Evolutionary conservation across 257 asterid species (phyloP), one percentile per base, ranked within the genome.

Genomic region (Primulina eburnea): DNA sequence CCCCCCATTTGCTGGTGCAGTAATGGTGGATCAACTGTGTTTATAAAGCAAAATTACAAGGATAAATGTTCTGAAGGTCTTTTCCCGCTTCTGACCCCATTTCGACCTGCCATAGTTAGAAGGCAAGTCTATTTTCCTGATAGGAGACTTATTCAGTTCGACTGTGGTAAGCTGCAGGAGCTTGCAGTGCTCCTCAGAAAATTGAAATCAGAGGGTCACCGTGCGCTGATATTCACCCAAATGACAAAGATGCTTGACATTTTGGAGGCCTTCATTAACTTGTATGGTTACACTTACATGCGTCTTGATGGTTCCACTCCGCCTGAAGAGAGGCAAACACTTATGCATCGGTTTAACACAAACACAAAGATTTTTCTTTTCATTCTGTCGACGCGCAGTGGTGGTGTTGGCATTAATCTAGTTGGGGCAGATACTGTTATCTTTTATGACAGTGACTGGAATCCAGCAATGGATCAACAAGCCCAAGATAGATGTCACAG

Each of bases 391-490:
- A 94, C 99, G 32, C 93, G 99, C 32, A 94, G 98, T 77, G 99
- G 99, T 68, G 99, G 98, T 75, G 99, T 94, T 71, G 99, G 99
- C 79, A 89, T 94, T 80, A 94, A 94, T 77, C 86, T 94, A 73
- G 97, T 94, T 59, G 99, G 99, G 67, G 99, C 99, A 43, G 99
- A 91, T 80, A 94, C 98, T 29, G 99, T 91, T 16, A 94, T 94
- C 73, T 94, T 91, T 80, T 94, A 94, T 71, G 99, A 94, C 64
- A 94, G 99, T 72, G 99, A 94, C 87, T 94, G 99, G 99, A 94
- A 94, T 83, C 99, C 99, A 60, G 99, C 99, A 65, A 94, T 94
- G 99, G 99, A 94, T 87, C 97, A 91, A 74, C 99, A 94, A 74
- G 99, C 99, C 65, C 99, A 94, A 84, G 99, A 94, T 82, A 86